Evolutionary conservation across 2,329 filamentous ascomycete species (phyloP).

Genomic region (Phialophora chinensis): DNA sequence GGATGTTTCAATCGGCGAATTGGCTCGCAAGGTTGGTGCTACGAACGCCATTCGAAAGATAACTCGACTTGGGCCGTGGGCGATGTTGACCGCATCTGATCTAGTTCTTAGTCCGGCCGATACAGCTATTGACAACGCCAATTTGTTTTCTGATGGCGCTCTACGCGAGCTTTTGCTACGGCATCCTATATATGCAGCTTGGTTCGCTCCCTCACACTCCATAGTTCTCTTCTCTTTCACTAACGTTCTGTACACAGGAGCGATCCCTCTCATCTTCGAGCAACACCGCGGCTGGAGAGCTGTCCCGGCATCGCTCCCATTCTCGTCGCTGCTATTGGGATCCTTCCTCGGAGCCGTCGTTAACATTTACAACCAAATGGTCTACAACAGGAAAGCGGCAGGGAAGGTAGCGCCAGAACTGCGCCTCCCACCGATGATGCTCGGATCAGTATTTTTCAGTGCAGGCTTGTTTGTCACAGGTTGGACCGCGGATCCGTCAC

Average conservation of each 20-base stretch:
- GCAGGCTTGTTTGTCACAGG: slow-evolving; percentile 43
- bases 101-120: slow-evolving; percentile 55
- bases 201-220: slow-evolving; percentile 56
- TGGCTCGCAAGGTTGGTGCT: background rate
- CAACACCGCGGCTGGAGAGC: slow-evolving; percentile 53
- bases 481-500: background rate
- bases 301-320: slow-evolving; percentile 41
- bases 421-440: slow-evolving; percentile 32
- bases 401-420: slow-evolving; percentile 41
- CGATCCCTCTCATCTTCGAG: slow-evolving; percentile 58
- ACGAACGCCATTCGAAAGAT: background rate
- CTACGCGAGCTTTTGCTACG: background rate
- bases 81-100: too few relatives aligned
- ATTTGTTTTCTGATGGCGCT: slow-evolving; percentile 54
- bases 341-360: background rate
- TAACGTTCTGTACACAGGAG: slow-evolving; percentile 32
- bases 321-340: background rate
- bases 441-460: slow-evolving; percentile 33
- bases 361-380: background rate
- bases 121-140: slow-evolving; percentile 56
- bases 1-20: background rate
- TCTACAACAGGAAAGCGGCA: background rate
- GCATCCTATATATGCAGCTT: slow-evolving; percentile 38
- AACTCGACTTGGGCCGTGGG: too few relatives aligned
- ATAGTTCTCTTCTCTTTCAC: slow-evolving; percentile 50